Conservation (phyloP, 2,329 filamentous ascomycete species). For the Colletotrichum noveboracense region DNA sequence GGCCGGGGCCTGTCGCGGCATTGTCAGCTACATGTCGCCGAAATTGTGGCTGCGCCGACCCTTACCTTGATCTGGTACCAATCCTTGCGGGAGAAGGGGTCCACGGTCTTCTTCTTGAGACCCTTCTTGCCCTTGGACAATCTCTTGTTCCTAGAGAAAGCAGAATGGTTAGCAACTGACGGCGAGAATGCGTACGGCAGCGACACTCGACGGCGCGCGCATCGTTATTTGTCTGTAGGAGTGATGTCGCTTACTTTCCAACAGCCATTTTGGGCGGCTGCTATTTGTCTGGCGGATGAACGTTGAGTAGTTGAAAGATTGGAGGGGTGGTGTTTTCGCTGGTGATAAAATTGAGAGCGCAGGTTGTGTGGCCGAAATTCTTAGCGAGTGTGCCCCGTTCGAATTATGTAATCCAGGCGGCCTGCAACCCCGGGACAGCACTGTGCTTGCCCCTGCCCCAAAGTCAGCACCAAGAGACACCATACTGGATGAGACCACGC, state of each 20-base stretch:
- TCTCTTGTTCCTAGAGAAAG: slow-evolving; percentile 87
- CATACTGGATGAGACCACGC: background rate
- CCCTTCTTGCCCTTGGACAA: slow-evolving; percentile 99
- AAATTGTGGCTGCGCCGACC: background rate
- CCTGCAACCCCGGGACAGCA: background rate
- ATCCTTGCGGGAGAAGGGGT: slow-evolving; percentile 98
- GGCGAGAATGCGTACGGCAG: slow-evolving; percentile 4
- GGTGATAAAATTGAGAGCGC: slow-evolving; percentile 33
- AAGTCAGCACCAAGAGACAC: background rate
- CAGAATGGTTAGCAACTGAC: slow-evolving; percentile 27
- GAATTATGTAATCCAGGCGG: slow-evolving; percentile 14
- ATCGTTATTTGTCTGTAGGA: background rate
- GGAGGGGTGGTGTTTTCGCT: slow-evolving; percentile 41
- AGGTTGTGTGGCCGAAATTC: slow-evolving; percentile 31
- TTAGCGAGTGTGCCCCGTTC: slow-evolving; percentile 22
- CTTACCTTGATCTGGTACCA: slow-evolving; percentile 96
- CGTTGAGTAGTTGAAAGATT: slow-evolving; percentile 47
- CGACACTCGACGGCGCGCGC: background rate
- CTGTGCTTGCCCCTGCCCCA: slow-evolving; percentile 6
- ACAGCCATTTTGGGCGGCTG: slow-evolving; percentile 61
- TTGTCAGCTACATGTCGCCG: slow-evolving; percentile 26
- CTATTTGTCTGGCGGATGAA: slow-evolving; percentile 50
- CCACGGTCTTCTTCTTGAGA: slow-evolving; percentile 98
- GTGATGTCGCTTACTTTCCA: slow-evolving; percentile 56
- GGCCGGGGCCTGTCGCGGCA: slow-evolving; percentile 74